These are phyloP conservation scores for Acanthamoeba healyi DNA, from an alignment of 208 protist genomes.

Conservation along the genomic window DNA sequence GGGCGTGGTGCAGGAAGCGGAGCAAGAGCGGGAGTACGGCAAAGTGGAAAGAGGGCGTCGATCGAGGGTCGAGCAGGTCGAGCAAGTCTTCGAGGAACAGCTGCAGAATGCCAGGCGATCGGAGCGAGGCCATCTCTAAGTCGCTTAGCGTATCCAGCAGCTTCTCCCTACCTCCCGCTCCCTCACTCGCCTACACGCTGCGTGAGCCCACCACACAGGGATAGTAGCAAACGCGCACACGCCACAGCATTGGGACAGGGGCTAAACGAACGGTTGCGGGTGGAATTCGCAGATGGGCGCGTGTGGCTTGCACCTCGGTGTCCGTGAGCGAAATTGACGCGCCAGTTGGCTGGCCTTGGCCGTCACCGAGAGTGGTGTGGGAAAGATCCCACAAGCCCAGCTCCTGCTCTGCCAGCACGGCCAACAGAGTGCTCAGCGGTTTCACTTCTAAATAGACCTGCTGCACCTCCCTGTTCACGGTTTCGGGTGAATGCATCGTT, in stretches of 20 bases:
- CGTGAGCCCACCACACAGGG: neutral
- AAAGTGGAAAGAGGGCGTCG: neutral
- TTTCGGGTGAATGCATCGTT: neutral
- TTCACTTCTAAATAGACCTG: neutral
- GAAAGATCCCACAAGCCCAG: neutral
- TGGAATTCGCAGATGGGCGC: neutral
- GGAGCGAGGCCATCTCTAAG: conserved; percentile 12
- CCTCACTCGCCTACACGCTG: neutral
- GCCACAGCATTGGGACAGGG: no score
- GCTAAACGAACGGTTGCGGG: neutral
- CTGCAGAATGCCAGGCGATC: neutral
- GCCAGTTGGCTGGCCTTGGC: no score
- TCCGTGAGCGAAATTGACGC: neutral
- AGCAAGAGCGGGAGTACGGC: neutral
- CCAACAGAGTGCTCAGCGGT: neutral
- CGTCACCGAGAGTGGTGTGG: neutral
- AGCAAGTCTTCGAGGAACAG: neutral
- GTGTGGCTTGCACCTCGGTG: neutral
- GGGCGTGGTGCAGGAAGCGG: conserved; percentile 6
- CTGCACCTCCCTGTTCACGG: conserved; percentile 27
- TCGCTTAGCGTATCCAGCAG: neutral
- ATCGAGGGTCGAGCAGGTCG: neutral
- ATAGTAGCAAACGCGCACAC: no score
- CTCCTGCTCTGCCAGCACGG: conserved; percentile 1
- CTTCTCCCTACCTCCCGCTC: neutral